These are phyloP conservation scores for Marasmius sp. DNA, from an alignment of 1,284 basidiomycete genomes.

Conservation along the genomic window DNA sequence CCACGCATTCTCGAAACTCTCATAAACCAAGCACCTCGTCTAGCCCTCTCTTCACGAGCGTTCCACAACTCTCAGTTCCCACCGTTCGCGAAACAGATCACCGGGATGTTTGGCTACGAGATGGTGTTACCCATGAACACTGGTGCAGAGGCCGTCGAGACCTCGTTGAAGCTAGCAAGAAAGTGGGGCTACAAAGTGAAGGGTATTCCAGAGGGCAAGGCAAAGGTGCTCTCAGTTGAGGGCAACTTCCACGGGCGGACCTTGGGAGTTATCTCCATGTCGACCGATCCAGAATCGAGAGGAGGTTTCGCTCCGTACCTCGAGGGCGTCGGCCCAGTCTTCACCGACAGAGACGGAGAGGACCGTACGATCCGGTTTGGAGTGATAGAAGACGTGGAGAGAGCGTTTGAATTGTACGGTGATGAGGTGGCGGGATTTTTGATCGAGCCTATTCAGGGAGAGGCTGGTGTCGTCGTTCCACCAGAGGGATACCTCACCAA, in stretches of 20 bases:
- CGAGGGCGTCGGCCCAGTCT: slow-evolving; percentile 80
- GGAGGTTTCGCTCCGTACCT: slow-evolving; percentile 92
- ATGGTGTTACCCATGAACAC: slow-evolving; percentile 99
- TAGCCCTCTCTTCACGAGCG: slow-evolving; percentile 93
- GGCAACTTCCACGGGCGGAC: slow-evolving; percentile 98
- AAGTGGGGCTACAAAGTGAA: slow-evolving; percentile 95
- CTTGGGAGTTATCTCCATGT: slow-evolving; percentile 91
- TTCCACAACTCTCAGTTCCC: slow-evolving; percentile 96
- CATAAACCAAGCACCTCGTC: slow-evolving; percentile 82
- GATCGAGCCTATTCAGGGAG: slow-evolving; percentile 97
- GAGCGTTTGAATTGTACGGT: slow-evolving; percentile 82
- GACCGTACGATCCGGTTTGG: slow-evolving; percentile 77
- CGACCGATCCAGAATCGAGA: slow-evolving; percentile 91
- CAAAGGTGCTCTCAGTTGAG: slow-evolving; percentile 84
- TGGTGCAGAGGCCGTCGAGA: slow-evolving; percentile 97
- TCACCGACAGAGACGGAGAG: slow-evolving; percentile 45
- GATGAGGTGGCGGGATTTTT: slow-evolving; percentile 90
- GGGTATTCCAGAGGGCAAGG: slow-evolving; percentile 80
- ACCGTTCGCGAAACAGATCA: slow-evolving; percentile 85
- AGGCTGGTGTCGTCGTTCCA: slow-evolving; percentile 58
- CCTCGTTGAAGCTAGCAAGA: slow-evolving; percentile 79
- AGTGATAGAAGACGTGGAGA: slow-evolving; percentile 78
- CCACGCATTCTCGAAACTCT: slow-evolving; percentile 85
- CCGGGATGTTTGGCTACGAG: slow-evolving; percentile 84
- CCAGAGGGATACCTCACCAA: slow-evolving; percentile 84